These are phyloP conservation scores for Aureobasidium sp. DNA, from an alignment of 2,329 filamentous ascomycete genomes.

Conservation along the genomic window DNA sequence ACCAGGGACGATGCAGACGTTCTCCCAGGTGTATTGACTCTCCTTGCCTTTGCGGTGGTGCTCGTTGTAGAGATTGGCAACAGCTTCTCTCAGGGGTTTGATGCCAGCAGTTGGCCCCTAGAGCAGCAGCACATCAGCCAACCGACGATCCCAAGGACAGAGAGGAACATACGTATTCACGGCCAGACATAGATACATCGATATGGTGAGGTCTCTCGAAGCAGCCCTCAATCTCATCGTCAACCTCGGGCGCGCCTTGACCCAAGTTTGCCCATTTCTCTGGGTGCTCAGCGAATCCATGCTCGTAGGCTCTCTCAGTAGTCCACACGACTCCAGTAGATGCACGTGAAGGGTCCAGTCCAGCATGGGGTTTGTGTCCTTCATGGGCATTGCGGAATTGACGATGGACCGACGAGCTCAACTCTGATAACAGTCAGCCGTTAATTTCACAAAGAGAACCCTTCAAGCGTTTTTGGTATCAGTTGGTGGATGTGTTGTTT, in stretches of 20 bases:
- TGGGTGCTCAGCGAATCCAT: slow-evolving; percentile 75
- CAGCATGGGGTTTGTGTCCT: slow-evolving; percentile 80
- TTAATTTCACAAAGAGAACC: background rate
- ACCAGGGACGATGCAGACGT: slow-evolving; percentile 91
- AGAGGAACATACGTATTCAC: slow-evolving; percentile 57
- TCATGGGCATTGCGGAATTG: slow-evolving; percentile 87
- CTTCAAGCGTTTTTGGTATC: too few species aligned
- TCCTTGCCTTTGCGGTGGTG: slow-evolving; percentile 81
- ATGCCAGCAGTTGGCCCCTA: slow-evolving; percentile 81
- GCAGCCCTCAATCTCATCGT: slow-evolving; percentile 75
- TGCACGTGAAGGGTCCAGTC: slow-evolving; percentile 76
- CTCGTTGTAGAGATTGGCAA: slow-evolving; percentile 86
- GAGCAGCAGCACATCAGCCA: background rate
- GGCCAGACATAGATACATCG: slow-evolving; percentile 65
- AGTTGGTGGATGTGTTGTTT: too few species aligned
- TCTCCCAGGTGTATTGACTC: slow-evolving; percentile 93
- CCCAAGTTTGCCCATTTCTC: slow-evolving; percentile 85
- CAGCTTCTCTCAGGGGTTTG: slow-evolving; percentile 77
- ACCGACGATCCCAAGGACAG: too few species aligned
- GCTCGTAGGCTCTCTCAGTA: slow-evolving; percentile 76
- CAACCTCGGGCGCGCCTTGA: slow-evolving; percentile 88
- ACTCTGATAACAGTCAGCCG: slow-evolving; percentile 45
- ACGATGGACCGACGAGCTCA: slow-evolving; percentile 72
- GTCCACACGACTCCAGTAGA: slow-evolving; percentile 95
- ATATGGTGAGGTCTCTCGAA: slow-evolving; percentile 74